phyloP scores from a whole-genome alignment of 139 green algal species.

The Volvox africanus region DNA sequence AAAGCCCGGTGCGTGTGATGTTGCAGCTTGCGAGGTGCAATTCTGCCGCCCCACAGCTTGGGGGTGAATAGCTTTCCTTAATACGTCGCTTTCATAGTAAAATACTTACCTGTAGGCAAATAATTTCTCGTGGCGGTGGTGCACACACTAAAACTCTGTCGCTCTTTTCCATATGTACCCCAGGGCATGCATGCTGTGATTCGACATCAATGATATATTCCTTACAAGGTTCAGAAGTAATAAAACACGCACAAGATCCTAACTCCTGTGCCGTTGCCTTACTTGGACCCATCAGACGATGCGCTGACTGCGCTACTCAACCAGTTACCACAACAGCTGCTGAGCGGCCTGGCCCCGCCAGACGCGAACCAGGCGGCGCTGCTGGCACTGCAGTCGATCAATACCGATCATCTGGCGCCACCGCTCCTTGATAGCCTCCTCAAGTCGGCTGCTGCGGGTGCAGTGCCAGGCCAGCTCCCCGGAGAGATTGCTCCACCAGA shows the following conservation, averaged over 20 bases:
- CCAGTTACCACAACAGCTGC: neutral
- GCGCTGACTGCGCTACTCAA: neutral
- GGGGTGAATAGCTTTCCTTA: neutral
- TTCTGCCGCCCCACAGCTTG: neutral
- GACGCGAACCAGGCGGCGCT: conserved; percentile 8
- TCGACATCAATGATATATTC: neutral
- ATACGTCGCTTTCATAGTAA: neutral
- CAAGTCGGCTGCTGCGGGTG: neutral
- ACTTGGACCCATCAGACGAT: conserved; percentile 5
- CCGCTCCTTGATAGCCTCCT: conserved; percentile 28
- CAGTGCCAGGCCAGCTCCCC: neutral
- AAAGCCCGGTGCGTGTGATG: neutral
- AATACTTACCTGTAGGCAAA: neutral
- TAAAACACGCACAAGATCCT: neutral
- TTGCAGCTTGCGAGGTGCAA: neutral
- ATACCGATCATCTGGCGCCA: neutral
- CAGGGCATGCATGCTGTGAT: neutral
- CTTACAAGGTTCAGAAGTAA: neutral
- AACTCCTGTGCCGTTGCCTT: neutral
- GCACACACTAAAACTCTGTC: neutral
- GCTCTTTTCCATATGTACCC: neutral
- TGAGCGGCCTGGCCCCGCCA: neutral
- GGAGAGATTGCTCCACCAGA: neutral
- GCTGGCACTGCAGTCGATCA: neutral
- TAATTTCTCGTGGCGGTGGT: neutral